phyloP scores from a whole-genome alignment of 352 stramenopile species.

The Phytophthora cajani region DNA sequence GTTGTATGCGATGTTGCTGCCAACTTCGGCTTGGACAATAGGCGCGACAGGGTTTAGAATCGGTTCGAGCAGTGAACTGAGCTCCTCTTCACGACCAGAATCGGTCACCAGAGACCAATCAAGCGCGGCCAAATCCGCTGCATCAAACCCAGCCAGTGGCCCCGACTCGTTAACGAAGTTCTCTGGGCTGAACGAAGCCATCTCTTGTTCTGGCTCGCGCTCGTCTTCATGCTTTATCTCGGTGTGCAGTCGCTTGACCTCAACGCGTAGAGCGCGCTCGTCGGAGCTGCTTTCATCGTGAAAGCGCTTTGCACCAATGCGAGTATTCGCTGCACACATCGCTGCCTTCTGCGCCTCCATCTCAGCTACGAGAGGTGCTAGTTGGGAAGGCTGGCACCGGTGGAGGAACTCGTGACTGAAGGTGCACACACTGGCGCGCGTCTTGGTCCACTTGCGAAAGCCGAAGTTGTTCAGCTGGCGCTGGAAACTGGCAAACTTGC shows the following conservation, averaged over 20 bases:
- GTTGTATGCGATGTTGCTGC: neutral
- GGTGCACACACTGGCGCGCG: slow-evolving; percentile 63
- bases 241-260: slow-evolving; percentile 19
- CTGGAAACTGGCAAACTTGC: slow-evolving; percentile 91
- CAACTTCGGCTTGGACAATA: neutral
- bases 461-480: slow-evolving; percentile 93
- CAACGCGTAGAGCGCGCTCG: slow-evolving; percentile 10
- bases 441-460: slow-evolving; percentile 87
- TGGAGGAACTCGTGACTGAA: slow-evolving; percentile 75
- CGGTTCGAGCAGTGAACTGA: slow-evolving; percentile 31
- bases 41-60: slow-evolving; percentile 17
- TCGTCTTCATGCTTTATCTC: slow-evolving; percentile 21
- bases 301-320: slow-evolving; percentile 21
- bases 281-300: slow-evolving; percentile 10
- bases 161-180: slow-evolving; percentile 20
- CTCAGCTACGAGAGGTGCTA: slow-evolving; percentile 20
- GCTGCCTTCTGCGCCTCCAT: slow-evolving; percentile 31
- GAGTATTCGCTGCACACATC: slow-evolving; percentile 23
- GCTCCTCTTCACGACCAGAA: slow-evolving; percentile 30
- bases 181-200: slow-evolving; percentile 22
- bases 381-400: slow-evolving; percentile 42
- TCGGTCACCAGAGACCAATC: slow-evolving; percentile 39
- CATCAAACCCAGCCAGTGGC: slow-evolving; percentile 22
- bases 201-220: slow-evolving; percentile 33
- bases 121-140: slow-evolving; percentile 25